phyloP scores from a whole-genome alignment of 2,329 filamentous ascomycete genomes.

The Zymoseptoria passerinii region DNA sequence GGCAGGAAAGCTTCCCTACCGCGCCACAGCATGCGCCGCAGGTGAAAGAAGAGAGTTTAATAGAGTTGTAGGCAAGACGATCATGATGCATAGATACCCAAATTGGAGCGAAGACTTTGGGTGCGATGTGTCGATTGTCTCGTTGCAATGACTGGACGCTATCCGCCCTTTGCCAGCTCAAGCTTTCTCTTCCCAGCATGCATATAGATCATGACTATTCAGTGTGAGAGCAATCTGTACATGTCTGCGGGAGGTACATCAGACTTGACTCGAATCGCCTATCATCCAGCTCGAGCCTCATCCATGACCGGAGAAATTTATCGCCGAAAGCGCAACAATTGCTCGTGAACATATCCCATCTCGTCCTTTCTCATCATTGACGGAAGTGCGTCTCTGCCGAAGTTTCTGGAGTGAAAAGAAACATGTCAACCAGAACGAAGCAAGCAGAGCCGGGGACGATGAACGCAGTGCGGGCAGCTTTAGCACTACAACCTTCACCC shows the following conservation, averaged over 20 bases:
- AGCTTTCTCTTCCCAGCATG: too few species aligned
- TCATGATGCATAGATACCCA: neutral
- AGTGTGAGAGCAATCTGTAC: neutral
- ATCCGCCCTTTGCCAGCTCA: too few species aligned
- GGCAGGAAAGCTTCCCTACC: constrained; percentile 28
- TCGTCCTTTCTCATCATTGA: neutral
- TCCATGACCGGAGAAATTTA: neutral
- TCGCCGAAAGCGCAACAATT: neutral
- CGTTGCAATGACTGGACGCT: neutral
- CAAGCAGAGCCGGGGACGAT: neutral
- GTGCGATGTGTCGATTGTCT: neutral
- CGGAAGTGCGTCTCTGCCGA: neutral
- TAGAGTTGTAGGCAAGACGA: constrained; percentile 22
- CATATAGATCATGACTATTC: neutral
- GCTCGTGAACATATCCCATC: neutral
- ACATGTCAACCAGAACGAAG: neutral
- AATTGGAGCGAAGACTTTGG: neutral
- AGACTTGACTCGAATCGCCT: neutral
- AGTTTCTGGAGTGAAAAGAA: neutral
- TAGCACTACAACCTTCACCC: neutral
- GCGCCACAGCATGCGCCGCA: constrained; percentile 28
- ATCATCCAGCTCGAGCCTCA: neutral
- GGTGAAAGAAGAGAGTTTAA: constrained; percentile 31
- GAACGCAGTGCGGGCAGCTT: neutral
- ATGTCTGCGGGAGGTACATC: neutral